phyloP scores from a whole-genome alignment of 306 rosid species.

The Cicer bijugum region DNA sequence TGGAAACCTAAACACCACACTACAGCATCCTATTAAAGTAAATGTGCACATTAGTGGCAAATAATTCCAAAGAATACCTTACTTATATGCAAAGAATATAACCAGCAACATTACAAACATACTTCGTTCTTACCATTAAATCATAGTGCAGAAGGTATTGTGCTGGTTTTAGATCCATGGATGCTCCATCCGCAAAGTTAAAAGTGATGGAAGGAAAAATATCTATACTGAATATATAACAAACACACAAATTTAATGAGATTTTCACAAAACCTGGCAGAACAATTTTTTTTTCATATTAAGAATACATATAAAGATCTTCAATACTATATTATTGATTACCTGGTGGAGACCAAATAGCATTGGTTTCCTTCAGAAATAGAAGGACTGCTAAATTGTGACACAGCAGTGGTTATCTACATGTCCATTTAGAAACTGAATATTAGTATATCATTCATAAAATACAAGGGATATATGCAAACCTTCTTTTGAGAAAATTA shows the following conservation, averaged over 20 bases:
- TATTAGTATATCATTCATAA: constrained; percentile 25
- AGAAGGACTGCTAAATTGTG: constrained; percentile 62
- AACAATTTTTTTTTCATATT: neutral
- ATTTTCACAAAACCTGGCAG: constrained; percentile 26
- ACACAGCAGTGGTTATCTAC: constrained; percentile 72
- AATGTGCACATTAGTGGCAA: constrained; percentile 37
- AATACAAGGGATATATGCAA: constrained; percentile 24
- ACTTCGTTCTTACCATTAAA: constrained; percentile 56
- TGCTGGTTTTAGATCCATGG: constrained; percentile 90
- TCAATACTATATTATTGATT: constrained; percentile 32
- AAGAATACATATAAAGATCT: constrained; percentile 16
- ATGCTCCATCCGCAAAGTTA: constrained; percentile 82
- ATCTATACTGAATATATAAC: constrained; percentile 61
- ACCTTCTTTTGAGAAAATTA: no score
- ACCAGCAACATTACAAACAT: constrained; percentile 28
- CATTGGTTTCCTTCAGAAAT: constrained; percentile 82
- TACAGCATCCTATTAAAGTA: constrained; percentile 64
- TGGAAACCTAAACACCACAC: constrained; percentile 87
- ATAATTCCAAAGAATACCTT: constrained; percentile 37
- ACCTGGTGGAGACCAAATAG: constrained; percentile 82
- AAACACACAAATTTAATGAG: constrained; percentile 45
- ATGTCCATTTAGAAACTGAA: constrained; percentile 45
- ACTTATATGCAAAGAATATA: constrained; percentile 9
- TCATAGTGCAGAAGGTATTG: constrained; percentile 75
- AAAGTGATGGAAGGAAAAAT: constrained; percentile 81